Evolutionary conservation across 2,329 filamentous ascomycete genomes (phyloP), one percentile per base, ranked within the genome.

Genomic region (Colletotrichum tofieldiae): DNA sequence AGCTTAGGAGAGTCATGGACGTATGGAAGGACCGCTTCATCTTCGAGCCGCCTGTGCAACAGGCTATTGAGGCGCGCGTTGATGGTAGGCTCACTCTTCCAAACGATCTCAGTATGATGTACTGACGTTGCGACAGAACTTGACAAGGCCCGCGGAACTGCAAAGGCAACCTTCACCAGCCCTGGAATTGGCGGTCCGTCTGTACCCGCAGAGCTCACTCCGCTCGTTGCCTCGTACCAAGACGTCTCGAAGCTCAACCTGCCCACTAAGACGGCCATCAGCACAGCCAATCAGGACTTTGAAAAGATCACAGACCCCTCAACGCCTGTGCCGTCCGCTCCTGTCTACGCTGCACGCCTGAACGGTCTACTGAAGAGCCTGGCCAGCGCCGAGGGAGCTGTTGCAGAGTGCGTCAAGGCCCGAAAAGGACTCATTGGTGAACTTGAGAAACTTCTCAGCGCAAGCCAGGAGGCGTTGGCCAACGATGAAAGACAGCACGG

Each of bases 11-110:
- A 41, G 96, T 98, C 0, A 90, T 98, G 3, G 96, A 98, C 78
- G 96, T 99, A 23, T 99, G 96, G 96, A 92, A 93, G 79, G 91
- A 96, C 77, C 89, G 96, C 45, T 85, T 86, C 64, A 96, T 99
- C 56, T 99, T 99, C 77, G 94, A 97, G 73, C 81, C 82, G 1
- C 89, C 93, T 0, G 93, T 98, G 60, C 92, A 98, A 80, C 90
- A 92, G 68, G 93, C 93, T 1, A 91, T 98, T 64, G 96, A 98
- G 79, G 85, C 89, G 70, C 89, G 93, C 39, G 87, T 98, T 65
- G 91, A 94, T 75, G 94, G 94, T 96, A 86, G 75, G 87, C 77
- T 32, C 56, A 49, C 55, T 26, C 51, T 29, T 52, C 18, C 12
- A 16, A 26, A n/a, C 29, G 11, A 37, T n/a, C 16, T 54, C n/a